phyloP scores from a whole-genome alignment of 1,139 yeast genomes.

The Taiozyma sp. region DNA sequence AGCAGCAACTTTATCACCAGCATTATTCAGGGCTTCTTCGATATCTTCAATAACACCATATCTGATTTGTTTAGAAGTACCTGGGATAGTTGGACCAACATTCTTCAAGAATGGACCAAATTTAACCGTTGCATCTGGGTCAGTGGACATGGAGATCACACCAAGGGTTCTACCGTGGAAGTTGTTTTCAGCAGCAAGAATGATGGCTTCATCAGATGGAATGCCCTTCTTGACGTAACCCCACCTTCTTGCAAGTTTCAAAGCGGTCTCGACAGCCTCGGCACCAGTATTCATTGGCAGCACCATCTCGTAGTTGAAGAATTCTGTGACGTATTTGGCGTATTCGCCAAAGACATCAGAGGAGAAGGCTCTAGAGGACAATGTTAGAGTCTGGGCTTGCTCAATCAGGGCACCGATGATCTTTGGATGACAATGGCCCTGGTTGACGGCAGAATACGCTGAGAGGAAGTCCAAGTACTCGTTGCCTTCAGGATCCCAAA shows the following conservation, averaged over 20 bases:
- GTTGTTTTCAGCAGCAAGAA: constrained; percentile 80
- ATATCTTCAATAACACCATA: constrained; percentile 84
- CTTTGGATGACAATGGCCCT: constrained; percentile 97
- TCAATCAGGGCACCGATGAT: constrained; percentile 80
- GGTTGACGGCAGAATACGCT: constrained; percentile 96
- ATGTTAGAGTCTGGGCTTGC: constrained; percentile 79
- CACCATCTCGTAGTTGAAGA: constrained; percentile 85
- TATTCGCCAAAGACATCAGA: constrained; percentile 83
- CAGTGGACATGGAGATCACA: constrained; percentile 93
- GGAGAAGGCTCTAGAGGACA: constrained; percentile 90
- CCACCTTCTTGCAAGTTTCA: constrained; percentile 96
- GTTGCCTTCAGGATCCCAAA: constrained; percentile 96
- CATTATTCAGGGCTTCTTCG: constrained; percentile 72
- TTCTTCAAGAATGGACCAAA: constrained; percentile 88
- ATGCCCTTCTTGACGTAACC: constrained; percentile 88
- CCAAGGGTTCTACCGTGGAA: constrained; percentile 98
- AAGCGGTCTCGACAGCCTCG: constrained; percentile 95
- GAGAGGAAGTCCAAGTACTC: constrained; percentile 84
- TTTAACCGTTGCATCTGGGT: constrained; percentile 82
- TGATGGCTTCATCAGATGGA: constrained; percentile 76
- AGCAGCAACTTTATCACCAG: constrained; percentile 91
- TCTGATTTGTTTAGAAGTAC: constrained; percentile 42
- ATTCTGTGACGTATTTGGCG: constrained; percentile 87
- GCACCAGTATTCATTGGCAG: constrained; percentile 99
- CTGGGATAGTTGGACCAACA: constrained; percentile 77